Conservation (phyloP, 1,139 yeast genomes). For the Meyerozyma athensensis region DNA sequence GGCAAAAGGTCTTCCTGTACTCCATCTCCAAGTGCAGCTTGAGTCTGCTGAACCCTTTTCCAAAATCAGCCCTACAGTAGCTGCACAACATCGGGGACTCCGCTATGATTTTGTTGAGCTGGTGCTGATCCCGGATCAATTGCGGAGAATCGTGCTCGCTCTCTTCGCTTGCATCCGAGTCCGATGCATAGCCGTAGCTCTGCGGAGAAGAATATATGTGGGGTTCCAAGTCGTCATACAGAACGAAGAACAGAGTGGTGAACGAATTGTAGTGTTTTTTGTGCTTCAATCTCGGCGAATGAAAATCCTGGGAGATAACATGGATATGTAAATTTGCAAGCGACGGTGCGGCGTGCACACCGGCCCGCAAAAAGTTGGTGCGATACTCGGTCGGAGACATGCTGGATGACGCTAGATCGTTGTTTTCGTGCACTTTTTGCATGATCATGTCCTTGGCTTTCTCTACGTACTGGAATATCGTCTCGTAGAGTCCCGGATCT, state of each 20-base stretch:
- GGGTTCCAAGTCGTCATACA: constrained; percentile 37
- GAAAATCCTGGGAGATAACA: constrained; percentile 62
- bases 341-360: constrained; percentile 72
- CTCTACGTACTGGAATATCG: constrained; percentile 35
- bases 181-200: neutral
- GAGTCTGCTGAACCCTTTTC: constrained; percentile 8
- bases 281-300: constrained; percentile 50
- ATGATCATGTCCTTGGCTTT: constrained; percentile 37
- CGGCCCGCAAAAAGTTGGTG: constrained; percentile 45
- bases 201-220: neutral
- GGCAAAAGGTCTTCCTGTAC: constrained; percentile 6
- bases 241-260: constrained; percentile 59
- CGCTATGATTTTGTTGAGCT: neutral
- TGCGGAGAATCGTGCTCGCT: neutral
- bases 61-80: constrained; percentile 10
- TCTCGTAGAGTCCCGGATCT: constrained; percentile 25
- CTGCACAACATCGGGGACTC: constrained; percentile 8
- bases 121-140: neutral
- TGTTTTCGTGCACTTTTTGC: constrained; percentile 24
- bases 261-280: constrained; percentile 71
- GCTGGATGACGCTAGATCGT: constrained; percentile 9
- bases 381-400: constrained; percentile 17
- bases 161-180: neutral
- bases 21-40: constrained; percentile 11
- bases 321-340: constrained; percentile 68